Evolutionary conservation across 1,139 yeast species (phyloP), one percentile per base, ranked within the genome.

Genomic region (Pichia sp.): DNA sequence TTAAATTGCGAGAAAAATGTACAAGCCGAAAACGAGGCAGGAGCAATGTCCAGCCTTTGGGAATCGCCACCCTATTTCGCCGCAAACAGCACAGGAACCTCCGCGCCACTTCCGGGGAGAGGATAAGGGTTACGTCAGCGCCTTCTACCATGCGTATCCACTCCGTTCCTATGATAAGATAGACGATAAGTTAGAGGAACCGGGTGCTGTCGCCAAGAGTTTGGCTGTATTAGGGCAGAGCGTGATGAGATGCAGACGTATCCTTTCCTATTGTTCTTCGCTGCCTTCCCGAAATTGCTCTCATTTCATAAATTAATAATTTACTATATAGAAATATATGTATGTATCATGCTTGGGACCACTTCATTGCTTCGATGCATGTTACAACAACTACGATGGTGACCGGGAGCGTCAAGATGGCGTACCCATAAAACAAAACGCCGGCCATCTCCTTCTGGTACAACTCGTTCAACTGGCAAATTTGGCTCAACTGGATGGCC

Each of bases 381-480:
- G 83, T 69, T 13, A 85, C 90, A 31, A 87, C 93, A 62, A 87
- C 84, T 53, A 79, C 69, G 48, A 87, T 85, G 2, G 93, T 85
- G n/a, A 86, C 81, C 0, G 95, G 95, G 48, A 87, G 75, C 1
- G 95, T 85, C 59, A 87, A 75, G 10, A 87, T 77, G 29, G 81
- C 93, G 63, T 87, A 87, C 6, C 95, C 95, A 88, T 95, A 87
- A 64, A 88, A 87, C 58, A 88, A 75, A n/a, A 87, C 92, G 3
- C 90, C 87, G 0, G 90, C 84, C 93, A 88, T 88, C 67, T 88
- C 96, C 64, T 79, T 78, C 65, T 88, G 93, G 67, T 83, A 87
- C 38, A 87, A 78, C 59, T 81, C 83, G 68, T 87, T 87, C 61
- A 87, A 73, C 67, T 87, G 95, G 61, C 90, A 85, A 61, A 87